Percentiles rank a stretch among this genome's conserved stretches.
These are phyloP conservation scores for Allium fistulosum DNA, from an alignment of 106 monocot species.

Conservation along the genomic window DNA sequence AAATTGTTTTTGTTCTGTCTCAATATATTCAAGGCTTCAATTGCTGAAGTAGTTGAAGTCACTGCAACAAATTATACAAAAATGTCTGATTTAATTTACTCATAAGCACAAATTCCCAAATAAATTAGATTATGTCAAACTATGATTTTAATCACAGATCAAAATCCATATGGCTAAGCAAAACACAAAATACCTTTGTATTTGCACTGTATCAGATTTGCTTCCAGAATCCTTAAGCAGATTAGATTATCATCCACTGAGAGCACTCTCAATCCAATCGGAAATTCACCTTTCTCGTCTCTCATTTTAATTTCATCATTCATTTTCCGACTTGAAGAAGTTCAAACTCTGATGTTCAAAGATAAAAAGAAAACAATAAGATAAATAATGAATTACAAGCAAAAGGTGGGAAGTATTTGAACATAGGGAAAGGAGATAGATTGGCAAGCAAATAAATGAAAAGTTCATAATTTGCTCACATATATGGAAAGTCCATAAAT, in stretches of 20 bases:
- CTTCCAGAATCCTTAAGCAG: conserved; percentile 32
- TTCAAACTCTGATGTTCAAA: background rate
- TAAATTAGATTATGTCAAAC: background rate
- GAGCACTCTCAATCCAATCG: conserved; percentile 32
- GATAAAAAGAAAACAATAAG: background rate
- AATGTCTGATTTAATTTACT: background rate
- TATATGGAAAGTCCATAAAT: background rate
- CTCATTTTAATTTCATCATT: conserved; percentile 1
- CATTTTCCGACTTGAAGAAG: conserved; percentile 2
- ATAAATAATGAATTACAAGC: background rate
- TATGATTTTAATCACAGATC: background rate
- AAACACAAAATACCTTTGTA: conserved; percentile 14
- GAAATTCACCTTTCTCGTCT: conserved; percentile 22
- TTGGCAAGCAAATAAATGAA: background rate
- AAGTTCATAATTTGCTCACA: background rate
- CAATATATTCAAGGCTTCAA: conserved; percentile 21
- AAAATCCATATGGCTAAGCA: background rate
- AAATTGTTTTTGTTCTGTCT: conserved; percentile 30
- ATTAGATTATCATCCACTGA: conserved; percentile 32
- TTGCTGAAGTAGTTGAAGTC: conserved; percentile 16
- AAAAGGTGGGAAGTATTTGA: too few relatives aligned
- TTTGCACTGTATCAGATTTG: conserved; percentile 23
- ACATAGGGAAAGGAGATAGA: background rate
- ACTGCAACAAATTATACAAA: conserved; percentile 9
- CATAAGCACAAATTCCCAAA: background rate